Conservation (phyloP, 2,329 filamentous ascomycete genomes). For the Blastomyces emzantsi region DNA sequence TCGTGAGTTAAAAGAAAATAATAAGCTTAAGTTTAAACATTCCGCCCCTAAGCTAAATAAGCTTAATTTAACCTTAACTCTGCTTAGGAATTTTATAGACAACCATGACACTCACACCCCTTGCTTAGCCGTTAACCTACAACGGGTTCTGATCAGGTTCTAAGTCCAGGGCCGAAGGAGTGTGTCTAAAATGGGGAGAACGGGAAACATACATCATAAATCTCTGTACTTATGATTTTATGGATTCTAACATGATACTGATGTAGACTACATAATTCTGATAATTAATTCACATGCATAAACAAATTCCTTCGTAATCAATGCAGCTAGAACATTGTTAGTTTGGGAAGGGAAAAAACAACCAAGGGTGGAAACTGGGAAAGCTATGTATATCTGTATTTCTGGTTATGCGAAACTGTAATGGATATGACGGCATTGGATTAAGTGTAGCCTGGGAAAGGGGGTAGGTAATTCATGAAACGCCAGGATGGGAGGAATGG, state of each 20-base stretch:
- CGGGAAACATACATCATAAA: neutral
- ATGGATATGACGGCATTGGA: neutral
- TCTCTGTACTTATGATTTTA: neutral
- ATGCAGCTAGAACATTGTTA: neutral
- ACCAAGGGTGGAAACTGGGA: neutral
- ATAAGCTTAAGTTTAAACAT: neutral
- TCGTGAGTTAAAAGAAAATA: neutral
- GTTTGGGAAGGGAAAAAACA: too few species aligned
- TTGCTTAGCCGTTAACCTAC: neutral
- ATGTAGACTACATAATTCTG: neutral
- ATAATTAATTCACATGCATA: neutral
- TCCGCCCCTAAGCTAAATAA: neutral
- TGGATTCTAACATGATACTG: neutral
- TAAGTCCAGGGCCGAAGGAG: neutral
- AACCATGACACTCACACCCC: neutral
- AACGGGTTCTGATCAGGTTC: neutral
- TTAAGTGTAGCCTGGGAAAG: too few species aligned
- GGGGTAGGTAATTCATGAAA: neutral
- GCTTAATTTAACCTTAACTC: neutral
- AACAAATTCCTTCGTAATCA: neutral
- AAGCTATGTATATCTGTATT: neutral
- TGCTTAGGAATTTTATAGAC: neutral
- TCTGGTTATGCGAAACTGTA: conserved; percentile 2
- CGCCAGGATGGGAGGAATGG: neutral
- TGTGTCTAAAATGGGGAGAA: neutral